A percentile compares a stretch with the other conserved stretches of the same genome.
phyloP scores from a whole-genome alignment of 192 early-diverging fungal species.

The Pilobolus umbonatus region DNA sequence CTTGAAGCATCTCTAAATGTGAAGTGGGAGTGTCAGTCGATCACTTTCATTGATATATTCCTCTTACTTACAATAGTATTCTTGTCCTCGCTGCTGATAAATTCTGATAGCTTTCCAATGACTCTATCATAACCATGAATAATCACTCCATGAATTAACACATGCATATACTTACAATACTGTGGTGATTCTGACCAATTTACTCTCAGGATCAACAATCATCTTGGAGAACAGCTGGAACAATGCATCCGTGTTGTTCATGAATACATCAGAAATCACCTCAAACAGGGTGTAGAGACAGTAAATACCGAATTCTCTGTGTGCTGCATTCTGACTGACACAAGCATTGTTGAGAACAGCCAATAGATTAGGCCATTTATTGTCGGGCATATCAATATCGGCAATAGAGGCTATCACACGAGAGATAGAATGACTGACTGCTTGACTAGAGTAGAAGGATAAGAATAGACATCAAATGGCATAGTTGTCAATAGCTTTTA shows the following conservation, averaged over 20 bases:
- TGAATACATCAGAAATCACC: slow-evolving; percentile 67
- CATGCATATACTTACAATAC: no score
- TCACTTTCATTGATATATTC: background rate
- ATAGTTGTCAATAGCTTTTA: slow-evolving; percentile 20
- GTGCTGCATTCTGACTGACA: slow-evolving; percentile 60
- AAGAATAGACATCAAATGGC: background rate
- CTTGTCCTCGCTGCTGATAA: slow-evolving; percentile 29
- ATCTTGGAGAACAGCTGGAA: slow-evolving; percentile 71
- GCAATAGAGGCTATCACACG: slow-evolving; percentile 90
- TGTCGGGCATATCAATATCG: slow-evolving; percentile 69
- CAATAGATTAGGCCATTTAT: slow-evolving; percentile 75
- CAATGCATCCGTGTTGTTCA: slow-evolving; percentile 57
- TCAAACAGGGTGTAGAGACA: slow-evolving; percentile 87
- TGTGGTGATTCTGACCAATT: slow-evolving; percentile 74
- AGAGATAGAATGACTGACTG: slow-evolving; percentile 73
- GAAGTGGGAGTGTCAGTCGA: background rate
- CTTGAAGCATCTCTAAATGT: slow-evolving; percentile 52
- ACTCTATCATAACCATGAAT: no score
- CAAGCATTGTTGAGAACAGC: slow-evolving; percentile 79
- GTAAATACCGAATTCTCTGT: slow-evolving; percentile 85
- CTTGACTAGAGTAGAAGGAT: slow-evolving; percentile 37
- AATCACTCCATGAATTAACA: no score
- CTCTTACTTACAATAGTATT: slow-evolving; percentile 52
- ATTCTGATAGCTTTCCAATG: slow-evolving; percentile 15
- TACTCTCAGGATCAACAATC: slow-evolving; percentile 79